Conservation (phyloP, 331 rosid genomes). For the Pyrus hybrid region DNA sequence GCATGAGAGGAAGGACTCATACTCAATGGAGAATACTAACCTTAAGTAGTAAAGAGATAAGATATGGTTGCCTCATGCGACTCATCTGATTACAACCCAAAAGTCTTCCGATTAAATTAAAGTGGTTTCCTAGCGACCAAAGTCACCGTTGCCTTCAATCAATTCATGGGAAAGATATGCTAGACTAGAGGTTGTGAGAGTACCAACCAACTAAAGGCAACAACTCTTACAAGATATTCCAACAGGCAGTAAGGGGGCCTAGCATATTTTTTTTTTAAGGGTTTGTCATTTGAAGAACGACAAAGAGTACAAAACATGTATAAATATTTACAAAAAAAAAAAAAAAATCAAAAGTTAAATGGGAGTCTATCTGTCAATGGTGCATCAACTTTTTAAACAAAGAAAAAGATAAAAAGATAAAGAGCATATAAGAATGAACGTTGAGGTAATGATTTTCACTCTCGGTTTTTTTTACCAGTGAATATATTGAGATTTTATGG, state of each 20-base stretch:
- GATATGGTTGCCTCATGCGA: constrained; percentile 28
- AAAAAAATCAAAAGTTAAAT: background rate
- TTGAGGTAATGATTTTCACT: no score
- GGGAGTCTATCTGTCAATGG: constrained; percentile 1
- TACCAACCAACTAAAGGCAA: constrained; percentile 24
- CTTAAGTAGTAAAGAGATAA: background rate
- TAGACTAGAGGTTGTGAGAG: constrained; percentile 9
- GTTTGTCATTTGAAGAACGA: background rate
- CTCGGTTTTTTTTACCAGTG: no score
- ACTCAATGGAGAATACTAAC: no score
- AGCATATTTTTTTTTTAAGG: background rate
- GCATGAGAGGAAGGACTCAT: no score
- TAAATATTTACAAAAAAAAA: background rate
- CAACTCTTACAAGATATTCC: constrained; percentile 1
- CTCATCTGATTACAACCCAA: constrained; percentile 42
- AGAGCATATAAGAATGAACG: no score
- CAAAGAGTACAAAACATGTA: background rate
- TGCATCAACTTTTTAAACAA: background rate
- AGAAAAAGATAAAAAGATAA: background rate
- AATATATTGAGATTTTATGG: no score
- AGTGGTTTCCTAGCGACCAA: constrained; percentile 42
- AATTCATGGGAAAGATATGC: constrained; percentile 22
- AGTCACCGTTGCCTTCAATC: constrained; percentile 38
- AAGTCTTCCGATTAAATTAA: constrained; percentile 25
- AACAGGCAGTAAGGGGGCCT: background rate